Base-by-base conservation (phyloP, 2,329 filamentous ascomycete species). In the Kalmusia sp. region DNA sequence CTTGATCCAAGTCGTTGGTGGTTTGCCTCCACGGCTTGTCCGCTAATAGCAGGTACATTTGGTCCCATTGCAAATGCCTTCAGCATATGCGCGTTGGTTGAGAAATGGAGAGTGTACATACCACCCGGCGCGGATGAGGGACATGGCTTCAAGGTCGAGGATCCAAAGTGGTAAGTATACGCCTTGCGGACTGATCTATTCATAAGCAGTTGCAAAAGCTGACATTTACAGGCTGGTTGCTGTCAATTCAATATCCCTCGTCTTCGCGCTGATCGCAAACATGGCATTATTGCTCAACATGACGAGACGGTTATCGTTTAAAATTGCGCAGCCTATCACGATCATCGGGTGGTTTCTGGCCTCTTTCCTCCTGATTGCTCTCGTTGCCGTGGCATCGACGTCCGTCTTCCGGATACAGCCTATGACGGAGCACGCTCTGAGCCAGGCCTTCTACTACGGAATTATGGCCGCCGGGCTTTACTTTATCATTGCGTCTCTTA, bases 21-120 rank as follows among this genome's bases (percentile, higher is more conserved):
- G 84, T 82, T 86, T 63, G 83, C 83, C 2, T 84, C 80, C 17
- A 86, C 84, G 7, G 82, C 79, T 27, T 82, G 81, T 61, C 84
- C 84, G 12, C 72, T 87, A 3, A 73, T 85, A 30, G 84, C 84
- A 3, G 76, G 76, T 38, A 84, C 82, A 0, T 82, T 84, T 60
- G 82, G 82, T 0, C 82, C 82, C 2, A 81, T 84, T 70, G 80
- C 81, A 6, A 83, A 79, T 51, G 80, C 80, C 0, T 84, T 84
- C 63, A 82, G 75, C 49, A 77, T 84, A 41, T 83, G 81, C 58
- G 83, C 84, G 9, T 72, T 87, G 6, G 79, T 82, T 1, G 77
- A 82, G 57, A 76, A 79, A 51, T 87, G 84, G 84, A 76, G 83
- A 59, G 78, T 81, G 9, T 76, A 78, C 44, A 77, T 84, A 3